Evolutionary conservation across 1,139 yeast species (phyloP), one percentile per base, ranked within the genome.

Genomic region (Geotrichum histeridarum): DNA sequence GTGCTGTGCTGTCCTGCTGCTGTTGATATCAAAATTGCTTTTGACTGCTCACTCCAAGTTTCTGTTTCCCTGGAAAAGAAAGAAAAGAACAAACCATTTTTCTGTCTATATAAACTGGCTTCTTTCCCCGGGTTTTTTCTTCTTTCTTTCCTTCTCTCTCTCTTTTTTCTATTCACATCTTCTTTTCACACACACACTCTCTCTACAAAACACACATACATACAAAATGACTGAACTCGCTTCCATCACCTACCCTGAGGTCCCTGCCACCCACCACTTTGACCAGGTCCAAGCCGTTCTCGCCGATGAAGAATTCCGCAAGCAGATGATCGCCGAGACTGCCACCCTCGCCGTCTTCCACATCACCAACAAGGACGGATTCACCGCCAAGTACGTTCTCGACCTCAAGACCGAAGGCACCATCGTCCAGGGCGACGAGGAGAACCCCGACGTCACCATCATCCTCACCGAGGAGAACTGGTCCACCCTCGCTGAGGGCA

Each of bases 321-420:
- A 14, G 2, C 22, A 50, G 22, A n/a, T 50, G 14, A 30, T 44
- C 22, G 33, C 37, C 8, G 46, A 42, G 14, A 50, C 53, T 2
- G 53, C 30, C 35, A 31, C 27, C 8, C 31, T 50, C 15, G 48
- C 36, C 35, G 35, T 31, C 4, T 44, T 50, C 27, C 36, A 43
- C 32, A 50, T 50, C 17, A 7, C 31, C 32, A 35, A 43, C 48
- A 31, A 31, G 30, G 36, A 30, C 2, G 30, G 39, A 8, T 38
- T 31, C 12, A 50, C 43, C 11, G 53, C 48, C 12, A n/a, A 14
- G 4, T 50, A 50, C 30, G 33, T 37, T 15, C 44, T 50, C 32
- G 53, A 50, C 42, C 32, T 50, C 15, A 50, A 50, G 42, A 37
- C 36, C 14, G 53, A 50, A 4, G 53, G 53, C 9, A 36, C 44